Conservation (phyloP, 2,329 filamentous ascomycete genomes). For the Triangularia verruculosa region DNA sequence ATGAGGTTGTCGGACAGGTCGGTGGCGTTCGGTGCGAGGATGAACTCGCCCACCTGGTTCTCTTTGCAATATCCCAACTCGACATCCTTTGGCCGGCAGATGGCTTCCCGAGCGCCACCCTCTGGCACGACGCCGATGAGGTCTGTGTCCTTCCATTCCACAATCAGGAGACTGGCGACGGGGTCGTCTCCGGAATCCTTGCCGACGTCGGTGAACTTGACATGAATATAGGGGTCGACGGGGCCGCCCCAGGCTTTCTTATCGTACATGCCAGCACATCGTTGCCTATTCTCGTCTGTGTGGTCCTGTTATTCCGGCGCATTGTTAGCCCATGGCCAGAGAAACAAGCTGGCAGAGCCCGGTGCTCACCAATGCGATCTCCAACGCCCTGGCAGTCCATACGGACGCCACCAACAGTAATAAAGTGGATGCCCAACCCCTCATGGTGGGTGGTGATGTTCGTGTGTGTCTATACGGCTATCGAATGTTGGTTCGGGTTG, state of each 20-base stretch:
- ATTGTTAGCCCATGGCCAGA: not conserved
- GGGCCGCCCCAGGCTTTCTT: slow-evolving; percentile 82
- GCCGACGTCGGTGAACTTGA: slow-evolving; percentile 61
- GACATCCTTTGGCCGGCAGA: slow-evolving; percentile 74
- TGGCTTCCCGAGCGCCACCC: slow-evolving; percentile 43
- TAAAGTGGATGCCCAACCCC: slow-evolving; percentile 50
- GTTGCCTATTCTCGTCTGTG: slow-evolving; percentile 71
- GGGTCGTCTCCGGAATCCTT: slow-evolving; percentile 64
- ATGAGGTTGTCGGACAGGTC: slow-evolving; percentile 69
- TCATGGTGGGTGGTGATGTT: slow-evolving; percentile 43
- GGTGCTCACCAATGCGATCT: slow-evolving; percentile 53
- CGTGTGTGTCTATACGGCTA: slow-evolving; percentile 7
- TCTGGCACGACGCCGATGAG: slow-evolving; percentile 66
- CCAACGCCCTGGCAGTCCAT: slow-evolving; percentile 54
- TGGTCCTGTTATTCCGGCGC: slow-evolving; percentile 57
- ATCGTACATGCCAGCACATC: slow-evolving; percentile 93
- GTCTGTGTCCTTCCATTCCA: slow-evolving; percentile 86
- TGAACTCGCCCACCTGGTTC: slow-evolving; percentile 79
- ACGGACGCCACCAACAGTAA: slow-evolving; percentile 52
- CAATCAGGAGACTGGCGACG: slow-evolving; percentile 80
- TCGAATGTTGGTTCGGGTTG: not conserved
- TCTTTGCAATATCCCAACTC: slow-evolving; percentile 68
- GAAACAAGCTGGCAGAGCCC: slow-evolving; percentile 20
- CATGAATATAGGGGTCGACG: slow-evolving; percentile 82
- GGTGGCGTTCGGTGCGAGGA: slow-evolving; percentile 73